phyloP scores from a whole-genome alignment of 805 yeast species.

The Wickerhamiella musiphila region DNA sequence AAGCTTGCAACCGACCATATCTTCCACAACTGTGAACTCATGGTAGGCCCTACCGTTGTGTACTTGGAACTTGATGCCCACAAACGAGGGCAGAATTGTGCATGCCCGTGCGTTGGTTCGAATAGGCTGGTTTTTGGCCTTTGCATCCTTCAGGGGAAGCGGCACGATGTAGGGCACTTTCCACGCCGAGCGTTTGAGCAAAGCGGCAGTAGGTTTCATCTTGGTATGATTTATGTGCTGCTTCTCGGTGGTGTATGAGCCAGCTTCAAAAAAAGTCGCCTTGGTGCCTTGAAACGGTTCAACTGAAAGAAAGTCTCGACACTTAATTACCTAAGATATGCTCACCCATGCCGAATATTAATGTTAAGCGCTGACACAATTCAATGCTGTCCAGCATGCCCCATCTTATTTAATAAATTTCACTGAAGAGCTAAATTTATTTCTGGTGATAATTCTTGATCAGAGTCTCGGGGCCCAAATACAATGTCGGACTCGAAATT shows the following conservation, averaged over 20 bases:
- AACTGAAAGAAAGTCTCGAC: no score
- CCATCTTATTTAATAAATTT: no score
- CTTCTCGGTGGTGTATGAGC: no score
- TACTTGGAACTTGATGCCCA: constrained; percentile 83
- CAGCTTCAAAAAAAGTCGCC: no score
- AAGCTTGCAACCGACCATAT: constrained; percentile 90
- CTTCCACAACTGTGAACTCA: constrained; percentile 69
- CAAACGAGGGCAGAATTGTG: constrained; percentile 88
- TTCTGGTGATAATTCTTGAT: not conserved
- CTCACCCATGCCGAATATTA: no score
- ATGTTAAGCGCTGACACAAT: no score
- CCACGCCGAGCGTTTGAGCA: constrained; percentile 27
- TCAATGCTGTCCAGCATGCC: not conserved
- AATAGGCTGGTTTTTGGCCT: constrained; percentile 64
- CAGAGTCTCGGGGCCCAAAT: no score
- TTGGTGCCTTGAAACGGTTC: no score
- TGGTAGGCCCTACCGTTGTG: constrained; percentile 94
- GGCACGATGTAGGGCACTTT: constrained; percentile 83
- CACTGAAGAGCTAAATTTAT: not conserved
- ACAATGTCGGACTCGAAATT: constrained; percentile 26
- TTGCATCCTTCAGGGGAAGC: constrained; percentile 76
- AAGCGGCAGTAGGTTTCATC: constrained; percentile 21
- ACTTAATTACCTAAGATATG: no score
- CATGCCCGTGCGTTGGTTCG: constrained; percentile 94
- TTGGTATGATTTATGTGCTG: no score